phyloP scores from a whole-genome alignment of 2,329 filamentous ascomycete genomes.

The Fusarium aywerte region DNA sequence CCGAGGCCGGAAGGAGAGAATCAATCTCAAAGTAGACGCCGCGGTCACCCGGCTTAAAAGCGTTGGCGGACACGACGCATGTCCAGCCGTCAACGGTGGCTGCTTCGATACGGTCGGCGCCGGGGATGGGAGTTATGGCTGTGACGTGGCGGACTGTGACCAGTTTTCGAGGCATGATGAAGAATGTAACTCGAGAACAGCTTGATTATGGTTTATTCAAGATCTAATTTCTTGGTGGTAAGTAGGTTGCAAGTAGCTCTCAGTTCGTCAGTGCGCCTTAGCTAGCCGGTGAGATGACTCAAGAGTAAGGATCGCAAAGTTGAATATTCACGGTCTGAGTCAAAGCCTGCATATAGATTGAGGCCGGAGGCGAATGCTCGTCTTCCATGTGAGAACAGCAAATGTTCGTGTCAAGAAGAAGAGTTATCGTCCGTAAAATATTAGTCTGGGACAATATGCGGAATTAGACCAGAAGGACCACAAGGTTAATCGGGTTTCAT shows the following conservation, averaged over 20 bases:
- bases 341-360: not conserved
- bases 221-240: not conserved
- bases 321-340: constrained; percentile 1
- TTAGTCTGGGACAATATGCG: not conserved
- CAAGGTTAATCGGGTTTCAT: not conserved
- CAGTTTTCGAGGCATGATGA: constrained; percentile 37
- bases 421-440: not conserved
- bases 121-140: constrained; percentile 32
- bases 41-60: constrained; percentile 30
- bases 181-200: not conserved
- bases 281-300: constrained; percentile 22
- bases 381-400: not conserved
- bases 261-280: not conserved
- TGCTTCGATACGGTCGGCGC: constrained; percentile 32
- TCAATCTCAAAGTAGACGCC: constrained; percentile 43
- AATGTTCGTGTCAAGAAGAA: not conserved
- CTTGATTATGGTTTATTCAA: not conserved
- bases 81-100: constrained; percentile 41
- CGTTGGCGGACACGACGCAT: constrained; percentile 30
- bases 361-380: not conserved
- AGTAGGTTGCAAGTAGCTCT: not conserved
- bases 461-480: not conserved
- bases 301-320: constrained; percentile 1
- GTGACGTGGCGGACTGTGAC: constrained; percentile 38
- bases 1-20: constrained; percentile 36